phyloP scores from a whole-genome alignment of 1,139 yeast species.

The Blastobotrys serpentis region DNA sequence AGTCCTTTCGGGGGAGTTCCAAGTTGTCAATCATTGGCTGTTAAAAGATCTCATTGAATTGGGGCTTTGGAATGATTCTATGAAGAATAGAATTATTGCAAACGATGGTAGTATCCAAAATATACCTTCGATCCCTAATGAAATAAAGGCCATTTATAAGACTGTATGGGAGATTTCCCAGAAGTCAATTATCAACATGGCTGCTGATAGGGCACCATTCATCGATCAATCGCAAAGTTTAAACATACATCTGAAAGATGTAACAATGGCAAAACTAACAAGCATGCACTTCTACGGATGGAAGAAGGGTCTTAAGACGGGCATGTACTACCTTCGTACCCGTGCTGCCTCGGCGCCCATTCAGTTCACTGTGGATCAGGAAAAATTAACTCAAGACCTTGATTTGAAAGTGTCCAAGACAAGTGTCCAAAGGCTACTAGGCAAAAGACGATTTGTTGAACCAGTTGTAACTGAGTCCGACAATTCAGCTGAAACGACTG shows the following conservation, averaged over 20 bases:
- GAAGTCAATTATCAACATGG: constrained; percentile 72
- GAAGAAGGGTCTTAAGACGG: constrained; percentile 87
- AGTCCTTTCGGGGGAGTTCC: constrained; percentile 77
- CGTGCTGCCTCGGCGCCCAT: constrained; percentile 91
- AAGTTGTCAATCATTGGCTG: constrained; percentile 69
- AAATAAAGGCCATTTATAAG: constrained; percentile 65
- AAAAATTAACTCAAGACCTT: constrained; percentile 15
- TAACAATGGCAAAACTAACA: constrained; percentile 78
- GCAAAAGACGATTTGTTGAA: not conserved
- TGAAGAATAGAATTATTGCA: constrained; percentile 66
- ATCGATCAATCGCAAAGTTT: constrained; percentile 87
- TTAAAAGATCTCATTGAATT: constrained; percentile 66
- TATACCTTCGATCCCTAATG: constrained; percentile 64
- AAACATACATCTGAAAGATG: constrained; percentile 70
- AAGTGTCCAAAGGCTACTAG: not conserved
- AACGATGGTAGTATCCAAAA: constrained; percentile 77
- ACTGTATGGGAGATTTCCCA: constrained; percentile 95
- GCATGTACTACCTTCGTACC: constrained; percentile 85
- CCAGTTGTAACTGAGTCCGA: constrained; percentile 5
- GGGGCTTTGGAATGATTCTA: constrained; percentile 65
- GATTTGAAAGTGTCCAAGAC: not conserved
- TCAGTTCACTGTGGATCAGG: constrained; percentile 69
- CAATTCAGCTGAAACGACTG: not conserved
- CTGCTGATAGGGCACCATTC: constrained; percentile 85
- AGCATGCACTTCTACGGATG: constrained; percentile 90